A percentile compares a stretch with the other conserved stretches of the same genome.
Conservation (phyloP, 345 rosid species). For the Eucalyptus erythrocorys region DNA sequence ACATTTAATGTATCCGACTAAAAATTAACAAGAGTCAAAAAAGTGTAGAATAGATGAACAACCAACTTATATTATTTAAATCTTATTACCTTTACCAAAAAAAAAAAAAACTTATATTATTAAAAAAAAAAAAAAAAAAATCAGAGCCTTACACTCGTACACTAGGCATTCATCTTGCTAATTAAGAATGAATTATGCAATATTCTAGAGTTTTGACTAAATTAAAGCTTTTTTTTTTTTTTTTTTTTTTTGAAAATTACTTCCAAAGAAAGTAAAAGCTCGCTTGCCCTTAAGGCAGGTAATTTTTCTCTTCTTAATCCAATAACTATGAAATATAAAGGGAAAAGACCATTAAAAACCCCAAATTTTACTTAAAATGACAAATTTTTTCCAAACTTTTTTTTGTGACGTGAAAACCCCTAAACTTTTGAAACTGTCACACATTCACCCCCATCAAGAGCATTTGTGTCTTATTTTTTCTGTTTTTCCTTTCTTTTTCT, state of each 20-base stretch:
- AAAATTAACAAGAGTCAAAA: not conserved
- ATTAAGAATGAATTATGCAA: not conserved
- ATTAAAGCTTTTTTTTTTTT: not conserved
- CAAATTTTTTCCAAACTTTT: too few relatives aligned
- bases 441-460: too few relatives aligned
- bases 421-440: too few relatives aligned
- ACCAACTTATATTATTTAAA: not conserved
- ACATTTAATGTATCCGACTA: not conserved
- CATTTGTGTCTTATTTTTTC: too few relatives aligned
- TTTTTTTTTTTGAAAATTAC: not conserved
- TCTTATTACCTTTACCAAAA: too few relatives aligned
- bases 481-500: too few relatives aligned
- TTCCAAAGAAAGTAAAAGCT: not conserved
- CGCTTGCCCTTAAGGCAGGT: not conserved
- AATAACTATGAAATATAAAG: not conserved
- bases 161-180: not conserved
- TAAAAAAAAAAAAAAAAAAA: too few relatives aligned
- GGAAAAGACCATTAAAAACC: too few relatives aligned
- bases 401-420: too few relatives aligned
- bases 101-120: too few relatives aligned
- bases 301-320: not conserved
- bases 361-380: too few relatives aligned
- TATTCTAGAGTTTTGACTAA: not conserved
- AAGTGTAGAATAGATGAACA: not conserved
- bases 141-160: not conserved